A percentile compares a stretch with the other conserved stretches of the same genome.
These are phyloP conservation scores for Kregervanrija pseudodelftensis DNA, from an alignment of 805 yeast genomes.

Conservation along the genomic window DNA sequence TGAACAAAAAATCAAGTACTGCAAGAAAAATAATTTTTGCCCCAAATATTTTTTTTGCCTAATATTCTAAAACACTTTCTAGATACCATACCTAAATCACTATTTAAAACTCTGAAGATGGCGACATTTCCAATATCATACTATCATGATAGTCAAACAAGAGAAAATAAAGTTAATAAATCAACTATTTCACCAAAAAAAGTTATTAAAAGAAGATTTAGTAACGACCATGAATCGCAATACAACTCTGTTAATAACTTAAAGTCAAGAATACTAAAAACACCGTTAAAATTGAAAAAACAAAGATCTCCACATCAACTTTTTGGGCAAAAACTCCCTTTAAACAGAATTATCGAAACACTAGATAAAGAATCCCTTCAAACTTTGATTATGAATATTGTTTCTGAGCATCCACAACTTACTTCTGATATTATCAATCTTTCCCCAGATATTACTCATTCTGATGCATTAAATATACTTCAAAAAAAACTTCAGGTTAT, in stretches of 20 bases:
- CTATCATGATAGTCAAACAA: too few species aligned
- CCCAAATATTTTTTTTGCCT: too few species aligned
- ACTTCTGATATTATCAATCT: constrained; percentile 39
- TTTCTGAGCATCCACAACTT: constrained; percentile 58
- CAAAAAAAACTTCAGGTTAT: constrained; percentile 39
- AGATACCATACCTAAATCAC: too few species aligned
- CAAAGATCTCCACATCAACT: constrained; percentile 31
- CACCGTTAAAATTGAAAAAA: constrained; percentile 21
- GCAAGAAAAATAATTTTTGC: too few species aligned
- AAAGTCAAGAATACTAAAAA: too few species aligned
- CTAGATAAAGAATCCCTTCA: constrained; percentile 53
- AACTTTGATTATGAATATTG: constrained; percentile 42
- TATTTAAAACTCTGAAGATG: too few species aligned
- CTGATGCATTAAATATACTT: constrained; percentile 45
- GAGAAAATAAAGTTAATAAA: too few species aligned
- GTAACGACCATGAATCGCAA: background rate
- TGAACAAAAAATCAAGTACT: too few species aligned
- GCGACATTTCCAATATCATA: too few species aligned
- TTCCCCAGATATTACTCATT: constrained; percentile 54
- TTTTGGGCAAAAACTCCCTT: constrained; percentile 53
- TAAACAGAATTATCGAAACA: constrained; percentile 60
- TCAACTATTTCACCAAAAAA: background rate
- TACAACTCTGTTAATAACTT: too few species aligned
- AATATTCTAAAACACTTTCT: too few species aligned
- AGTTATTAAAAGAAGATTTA: background rate